Evolutionary conservation across 176 grass and related monocot species (phyloP).

Genomic region (Alopecurus myosuroides): DNA sequence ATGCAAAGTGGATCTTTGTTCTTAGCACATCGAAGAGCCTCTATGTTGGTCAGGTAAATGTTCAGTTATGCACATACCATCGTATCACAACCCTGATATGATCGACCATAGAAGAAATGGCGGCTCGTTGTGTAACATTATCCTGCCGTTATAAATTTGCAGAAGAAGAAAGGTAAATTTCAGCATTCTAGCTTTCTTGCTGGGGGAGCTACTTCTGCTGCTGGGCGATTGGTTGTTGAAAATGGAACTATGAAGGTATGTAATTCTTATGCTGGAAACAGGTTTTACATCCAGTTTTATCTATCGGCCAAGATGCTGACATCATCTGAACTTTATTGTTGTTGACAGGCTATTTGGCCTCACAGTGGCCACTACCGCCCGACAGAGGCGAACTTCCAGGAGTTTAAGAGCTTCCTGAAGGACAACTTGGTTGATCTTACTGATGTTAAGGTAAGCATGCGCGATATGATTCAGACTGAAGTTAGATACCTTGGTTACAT

Average conservation of each 20-base stretch:
- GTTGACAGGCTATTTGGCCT: conserved; percentile 80
- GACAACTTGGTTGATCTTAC: conserved; percentile 65
- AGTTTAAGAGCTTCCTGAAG: conserved; percentile 76
- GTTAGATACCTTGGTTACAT: neutral
- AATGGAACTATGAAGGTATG: conserved; percentile 74
- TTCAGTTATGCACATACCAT: neutral
- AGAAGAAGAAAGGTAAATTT: conserved; percentile 93
- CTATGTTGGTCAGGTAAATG: conserved; percentile 75
- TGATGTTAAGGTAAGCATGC: conserved; percentile 53
- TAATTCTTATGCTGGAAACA: neutral
- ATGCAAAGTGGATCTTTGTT: conserved; percentile 92
- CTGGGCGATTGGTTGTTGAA: conserved; percentile 63
- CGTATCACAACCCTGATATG: neutral
- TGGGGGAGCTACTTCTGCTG: conserved; percentile 85
- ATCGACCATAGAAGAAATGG: neutral
- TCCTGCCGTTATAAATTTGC: neutral
- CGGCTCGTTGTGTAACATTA: neutral
- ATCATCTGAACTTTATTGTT: neutral
- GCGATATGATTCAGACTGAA: neutral
- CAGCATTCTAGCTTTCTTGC: conserved; percentile 96
- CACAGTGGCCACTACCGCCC: conserved; percentile 88
- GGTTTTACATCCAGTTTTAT: neutral
- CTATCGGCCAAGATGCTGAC: conserved; percentile 6
- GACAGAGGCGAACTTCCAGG: conserved; percentile 74
- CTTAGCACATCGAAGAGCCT: conserved; percentile 77